Evolutionary conservation across 108 stramenopile genomes (phyloP), one percentile per base, ranked within the genome.

Genomic region (Skeletonema menzelii): DNA sequence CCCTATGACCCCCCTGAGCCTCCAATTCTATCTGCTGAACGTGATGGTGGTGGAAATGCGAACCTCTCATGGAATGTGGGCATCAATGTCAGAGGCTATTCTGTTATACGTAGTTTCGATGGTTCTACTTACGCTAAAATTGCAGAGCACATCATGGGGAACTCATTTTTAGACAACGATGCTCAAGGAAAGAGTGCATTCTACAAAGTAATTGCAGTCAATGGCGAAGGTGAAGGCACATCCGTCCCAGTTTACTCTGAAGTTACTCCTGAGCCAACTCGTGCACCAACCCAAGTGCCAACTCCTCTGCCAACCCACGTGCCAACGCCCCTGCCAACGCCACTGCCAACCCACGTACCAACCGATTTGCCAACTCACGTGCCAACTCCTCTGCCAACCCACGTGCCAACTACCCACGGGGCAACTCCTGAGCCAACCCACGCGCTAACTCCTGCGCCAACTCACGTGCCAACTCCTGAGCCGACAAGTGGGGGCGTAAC

Each of bases 1-100:
- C 70, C 70, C 3, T 72, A 72, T 15, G 11, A 6, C 2, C 6
- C 8, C 17, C 70, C 70, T 27, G 12, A 22, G 19, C 8, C 42
- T 34, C 42, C 60, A 20, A 11, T 8, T 4, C 8, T 72, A 2
- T 34, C 61, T 0, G 40, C 61, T 11, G 30, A 63, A 34, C 49
- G 44, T 17, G 70, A 63, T 26, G 53, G 53, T 13, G 37, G 5
- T 15, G 70, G 44, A n/a, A 32, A 63, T 63, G 37, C 32, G 8
- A 26, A 38, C 3, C 47, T 72, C 5, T 63, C 47, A 15, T 72
- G 70, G 70, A 72, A 46, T 26, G 20, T 14, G 20, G 28, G 1
- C 2, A 56, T 0, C 11, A 22, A 72, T 27, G 62, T 53, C 38
- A 59, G 70, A 38, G 70, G 70, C 10, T 72, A 72, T 35, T 53